Conservation (phyloP, 352 stramenopile genomes). For the Globisporangium megalacanthum region DNA sequence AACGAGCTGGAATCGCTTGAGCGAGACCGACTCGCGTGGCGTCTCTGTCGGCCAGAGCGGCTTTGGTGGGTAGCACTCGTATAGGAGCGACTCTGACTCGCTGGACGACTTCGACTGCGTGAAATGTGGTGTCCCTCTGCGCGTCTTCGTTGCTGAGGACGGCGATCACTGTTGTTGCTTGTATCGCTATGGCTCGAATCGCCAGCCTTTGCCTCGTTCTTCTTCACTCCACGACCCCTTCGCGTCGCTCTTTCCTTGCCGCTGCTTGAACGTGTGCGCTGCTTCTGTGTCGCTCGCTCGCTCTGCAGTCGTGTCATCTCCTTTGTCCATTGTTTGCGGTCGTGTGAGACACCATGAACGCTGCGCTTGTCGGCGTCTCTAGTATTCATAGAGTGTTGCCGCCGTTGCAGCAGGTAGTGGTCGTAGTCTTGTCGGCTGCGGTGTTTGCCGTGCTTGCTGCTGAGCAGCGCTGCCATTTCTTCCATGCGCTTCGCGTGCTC, state of each 20-base stretch:
- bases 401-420: slow-evolving; percentile 24
- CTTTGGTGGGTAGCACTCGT: neutral
- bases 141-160: neutral
- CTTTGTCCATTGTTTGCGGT: slow-evolving; percentile 5
- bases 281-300: neutral
- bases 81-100: neutral
- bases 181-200: slow-evolving; percentile 4
- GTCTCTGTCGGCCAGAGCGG: neutral
- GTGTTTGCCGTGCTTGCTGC: slow-evolving; percentile 26
- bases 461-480: slow-evolving; percentile 13
- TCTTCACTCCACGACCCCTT: neutral
- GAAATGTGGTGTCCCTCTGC: neutral
- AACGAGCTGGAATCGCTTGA: neutral
- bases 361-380: neutral
- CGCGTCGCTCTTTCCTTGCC: too few species aligned
- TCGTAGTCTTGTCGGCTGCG: slow-evolving; percentile 42
- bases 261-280: neutral
- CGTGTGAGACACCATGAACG: neutral
- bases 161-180: neutral
- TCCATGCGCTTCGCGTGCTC: slow-evolving; percentile 11
- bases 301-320: slow-evolving; percentile 10
- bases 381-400: slow-evolving; percentile 3
- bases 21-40: neutral
- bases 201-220: slow-evolving; percentile 7
- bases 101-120: neutral